Conservation (phyloP, 78 protist genomes). For the slime mould (Dictyostelium discoideum) region dicty_2.7 NC_007088.5:6752501-6753000, state of each 20-base stretch:
- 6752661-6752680: slow-evolving; percentile 40
- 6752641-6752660: slow-evolving; percentile 74
- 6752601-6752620: slow-evolving; percentile 36
- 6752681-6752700: slow-evolving; percentile 4
- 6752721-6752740: neutral
- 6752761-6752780: slow-evolving; percentile 19
- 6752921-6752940: neutral
- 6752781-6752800: slow-evolving; percentile 44
- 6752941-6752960: neutral
- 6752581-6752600: slow-evolving; percentile 43
- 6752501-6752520: slow-evolving; percentile 36
- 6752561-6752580: slow-evolving; percentile 16
- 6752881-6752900: neutral
- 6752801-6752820: neutral
- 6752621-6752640: neutral
- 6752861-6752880: neutral
- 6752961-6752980: slow-evolving; percentile 1
- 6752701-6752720: neutral
- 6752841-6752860: slow-evolving; percentile 5
- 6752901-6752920: neutral
- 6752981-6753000: slow-evolving; percentile 48
- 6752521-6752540: slow-evolving; percentile 29
- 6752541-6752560: slow-evolving; percentile 21
- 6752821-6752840: slow-evolving; percentile 11
- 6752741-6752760: slow-evolving; percentile 25